phyloP scores from a whole-genome alignment of 2,329 filamentous ascomycete genomes.

The Xylariaceae sp. region DNA sequence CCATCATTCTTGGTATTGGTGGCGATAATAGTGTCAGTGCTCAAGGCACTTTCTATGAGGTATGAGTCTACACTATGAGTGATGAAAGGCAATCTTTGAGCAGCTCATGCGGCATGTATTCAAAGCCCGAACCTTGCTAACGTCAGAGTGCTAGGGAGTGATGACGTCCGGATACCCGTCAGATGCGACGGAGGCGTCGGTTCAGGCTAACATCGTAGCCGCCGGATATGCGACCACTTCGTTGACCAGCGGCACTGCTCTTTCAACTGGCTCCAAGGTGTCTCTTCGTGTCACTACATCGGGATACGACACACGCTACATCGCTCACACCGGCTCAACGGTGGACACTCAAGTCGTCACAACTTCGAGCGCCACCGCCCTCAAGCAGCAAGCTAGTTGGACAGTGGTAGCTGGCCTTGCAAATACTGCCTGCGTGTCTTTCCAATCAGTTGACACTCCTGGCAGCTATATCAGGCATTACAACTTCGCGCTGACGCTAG shows the following conservation, averaged over 20 bases:
- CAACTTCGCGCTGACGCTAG: slow-evolving; percentile 47
- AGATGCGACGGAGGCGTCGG: slow-evolving; percentile 53
- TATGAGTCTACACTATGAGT: no score
- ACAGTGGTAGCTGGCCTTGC: slow-evolving; percentile 51
- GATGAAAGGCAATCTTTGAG: no score
- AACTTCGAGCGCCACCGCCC: slow-evolving; percentile 43
- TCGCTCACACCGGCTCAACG: slow-evolving; percentile 47
- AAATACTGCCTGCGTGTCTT: slow-evolving; percentile 55
- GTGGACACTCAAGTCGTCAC: slow-evolving; percentile 54
- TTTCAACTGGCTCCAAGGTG: slow-evolving; percentile 47
- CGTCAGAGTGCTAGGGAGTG: slow-evolving; percentile 37
- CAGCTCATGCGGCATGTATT: no score
- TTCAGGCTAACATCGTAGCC: slow-evolving; percentile 58
- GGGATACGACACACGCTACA: slow-evolving; percentile 50
- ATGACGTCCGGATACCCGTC: slow-evolving; percentile 61
- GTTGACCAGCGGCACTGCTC: slow-evolving; percentile 43
- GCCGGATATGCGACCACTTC: slow-evolving; percentile 50
- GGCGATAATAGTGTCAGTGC: slow-evolving; percentile 59
- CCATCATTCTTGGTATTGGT: slow-evolving; percentile 67
- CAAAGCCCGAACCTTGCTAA: no score
- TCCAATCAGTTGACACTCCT: slow-evolving; percentile 55
- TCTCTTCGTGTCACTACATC: slow-evolving; percentile 54
- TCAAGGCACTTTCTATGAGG: slow-evolving; percentile 61
- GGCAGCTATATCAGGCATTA: slow-evolving; percentile 57
- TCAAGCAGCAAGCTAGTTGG: slow-evolving; percentile 52